Conservation (phyloP, 805 yeast species). For the Spathaspora arborariae region DNA sequence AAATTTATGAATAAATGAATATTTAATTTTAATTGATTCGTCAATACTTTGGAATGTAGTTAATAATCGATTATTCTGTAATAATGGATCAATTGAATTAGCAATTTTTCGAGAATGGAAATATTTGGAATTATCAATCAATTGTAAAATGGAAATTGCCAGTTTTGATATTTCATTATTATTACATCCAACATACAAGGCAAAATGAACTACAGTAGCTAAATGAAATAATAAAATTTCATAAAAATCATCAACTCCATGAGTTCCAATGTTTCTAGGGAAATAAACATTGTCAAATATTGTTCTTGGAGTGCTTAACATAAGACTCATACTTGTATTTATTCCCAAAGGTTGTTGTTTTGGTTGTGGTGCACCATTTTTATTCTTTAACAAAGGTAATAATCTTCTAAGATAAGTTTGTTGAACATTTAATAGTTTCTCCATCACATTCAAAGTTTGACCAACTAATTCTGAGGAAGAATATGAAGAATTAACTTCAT, state of each 20-base stretch:
- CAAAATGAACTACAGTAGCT: slow-evolving; percentile 69
- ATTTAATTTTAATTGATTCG: slow-evolving; percentile 71
- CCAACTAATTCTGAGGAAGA: slow-evolving; percentile 10
- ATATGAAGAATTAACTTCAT: slow-evolving; percentile 39
- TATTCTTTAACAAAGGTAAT: slow-evolving; percentile 46
- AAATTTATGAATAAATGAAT: slow-evolving; percentile 65
- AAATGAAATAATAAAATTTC: slow-evolving; percentile 71
- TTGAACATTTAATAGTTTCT: slow-evolving; percentile 49
- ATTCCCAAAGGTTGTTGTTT: slow-evolving; percentile 13
- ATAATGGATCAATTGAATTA: slow-evolving; percentile 19
- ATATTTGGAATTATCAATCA: slow-evolving; percentile 43
- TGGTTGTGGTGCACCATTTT: slow-evolving; percentile 13
- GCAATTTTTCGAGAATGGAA: slow-evolving; percentile 6
- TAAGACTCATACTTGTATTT: slow-evolving; percentile 27
- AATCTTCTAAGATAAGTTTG: slow-evolving; percentile 55
- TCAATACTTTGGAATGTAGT: slow-evolving; percentile 72
- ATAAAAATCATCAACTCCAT: slow-evolving; percentile 59
- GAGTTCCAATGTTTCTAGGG: slow-evolving; percentile 48
- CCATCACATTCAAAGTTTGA: slow-evolving; percentile 40
- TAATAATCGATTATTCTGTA: slow-evolving; percentile 58
- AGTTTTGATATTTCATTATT: slow-evolving; percentile 47
- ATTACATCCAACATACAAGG: slow-evolving; percentile 66
- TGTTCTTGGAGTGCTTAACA: slow-evolving; percentile 18
- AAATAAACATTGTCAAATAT: slow-evolving; percentile 30
- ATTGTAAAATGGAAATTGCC: slow-evolving; percentile 51